A percentile compares a stretch with the other conserved stretches of the same genome.
phyloP scores from a whole-genome alignment of 148 eudicot genomes.

The Arctostaphylos glauca region DNA sequence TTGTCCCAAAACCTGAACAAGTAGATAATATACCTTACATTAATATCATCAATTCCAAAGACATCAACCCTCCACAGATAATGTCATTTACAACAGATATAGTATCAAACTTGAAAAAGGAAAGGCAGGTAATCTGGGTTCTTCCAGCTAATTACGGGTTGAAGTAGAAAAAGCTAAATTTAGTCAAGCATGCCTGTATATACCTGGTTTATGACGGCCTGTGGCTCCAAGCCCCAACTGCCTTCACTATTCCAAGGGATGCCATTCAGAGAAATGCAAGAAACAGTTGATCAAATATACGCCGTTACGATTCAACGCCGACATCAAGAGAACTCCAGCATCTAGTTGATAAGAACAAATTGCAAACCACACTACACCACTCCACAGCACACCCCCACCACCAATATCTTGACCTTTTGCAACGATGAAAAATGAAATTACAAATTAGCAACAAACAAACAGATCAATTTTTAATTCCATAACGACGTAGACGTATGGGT shows the following conservation, averaged over 20 bases:
- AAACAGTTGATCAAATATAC: slow-evolving; percentile 41
- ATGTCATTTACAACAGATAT: not conserved
- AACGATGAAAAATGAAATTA: not conserved
- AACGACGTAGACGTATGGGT: not conserved
- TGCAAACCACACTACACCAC: slow-evolving; percentile 4
- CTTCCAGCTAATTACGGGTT: not conserved
- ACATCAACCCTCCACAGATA: not conserved
- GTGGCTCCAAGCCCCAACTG: slow-evolving; percentile 23
- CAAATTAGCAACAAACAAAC: slow-evolving; percentile 8
- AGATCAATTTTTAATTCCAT: no score
- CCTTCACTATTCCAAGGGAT: slow-evolving; percentile 46
- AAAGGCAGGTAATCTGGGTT: not conserved
- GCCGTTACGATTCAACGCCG: slow-evolving; percentile 34
- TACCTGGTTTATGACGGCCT: slow-evolving; percentile 17
- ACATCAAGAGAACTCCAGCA: slow-evolving; percentile 34
- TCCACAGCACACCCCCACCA: not conserved
- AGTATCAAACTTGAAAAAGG: slow-evolving; percentile 7
- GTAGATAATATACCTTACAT: not conserved
- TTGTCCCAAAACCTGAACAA: slow-evolving; percentile 30
- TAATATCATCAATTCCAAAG: slow-evolving; percentile 7
- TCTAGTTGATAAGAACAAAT: not conserved
- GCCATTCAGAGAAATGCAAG: slow-evolving; percentile 62
- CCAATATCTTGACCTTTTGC: slow-evolving; percentile 10
- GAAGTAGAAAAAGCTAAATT: not conserved
- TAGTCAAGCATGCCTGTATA: not conserved